A percentile compares a stretch with the other conserved stretches of the same genome.
Conservation (phyloP, 1,139 yeast genomes). For the Lodderomyces theae region DNA sequence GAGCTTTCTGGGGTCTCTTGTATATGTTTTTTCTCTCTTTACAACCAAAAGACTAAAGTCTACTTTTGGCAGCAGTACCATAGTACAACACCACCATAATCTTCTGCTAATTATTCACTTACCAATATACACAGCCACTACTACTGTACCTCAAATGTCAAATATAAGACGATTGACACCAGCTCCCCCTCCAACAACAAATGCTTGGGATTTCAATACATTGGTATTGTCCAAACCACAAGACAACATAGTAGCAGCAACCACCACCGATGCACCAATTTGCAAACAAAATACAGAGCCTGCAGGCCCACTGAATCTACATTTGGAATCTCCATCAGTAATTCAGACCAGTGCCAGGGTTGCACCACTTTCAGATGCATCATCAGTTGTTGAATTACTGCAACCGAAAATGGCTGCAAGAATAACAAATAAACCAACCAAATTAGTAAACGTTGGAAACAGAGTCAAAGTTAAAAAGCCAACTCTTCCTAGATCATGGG, state of each 20-base stretch:
- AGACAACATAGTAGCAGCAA: neutral
- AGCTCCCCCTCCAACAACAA: constrained; percentile 19
- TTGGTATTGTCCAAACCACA: constrained; percentile 7
- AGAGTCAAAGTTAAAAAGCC: constrained; percentile 15
- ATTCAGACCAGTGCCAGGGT: neutral
- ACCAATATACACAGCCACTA: no score
- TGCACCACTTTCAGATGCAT: neutral
- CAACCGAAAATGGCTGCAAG: neutral
- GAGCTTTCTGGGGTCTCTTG: no score
- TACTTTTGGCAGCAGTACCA: neutral
- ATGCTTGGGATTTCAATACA: constrained; percentile 18
- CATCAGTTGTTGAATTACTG: neutral
- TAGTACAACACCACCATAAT: no score
- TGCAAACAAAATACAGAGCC: neutral
- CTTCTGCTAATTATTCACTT: neutral
- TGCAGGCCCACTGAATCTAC: neutral
- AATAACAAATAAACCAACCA: constrained; percentile 5
- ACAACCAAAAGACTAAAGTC: constrained; percentile 5
- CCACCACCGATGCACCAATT: no score
- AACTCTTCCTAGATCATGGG: constrained; percentile 12
- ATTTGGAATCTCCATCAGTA: neutral
- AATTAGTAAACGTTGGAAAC: constrained; percentile 15
- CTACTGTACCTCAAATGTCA: constrained; percentile 8
- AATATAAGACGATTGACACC: constrained; percentile 17
- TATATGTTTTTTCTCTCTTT: constrained; percentile 5